Percentiles rank a stretch among this genome's conserved stretches.
phyloP scores from a whole-genome alignment of 2,329 filamentous ascomycete genomes.

The Cladosporium sp. region DNA sequence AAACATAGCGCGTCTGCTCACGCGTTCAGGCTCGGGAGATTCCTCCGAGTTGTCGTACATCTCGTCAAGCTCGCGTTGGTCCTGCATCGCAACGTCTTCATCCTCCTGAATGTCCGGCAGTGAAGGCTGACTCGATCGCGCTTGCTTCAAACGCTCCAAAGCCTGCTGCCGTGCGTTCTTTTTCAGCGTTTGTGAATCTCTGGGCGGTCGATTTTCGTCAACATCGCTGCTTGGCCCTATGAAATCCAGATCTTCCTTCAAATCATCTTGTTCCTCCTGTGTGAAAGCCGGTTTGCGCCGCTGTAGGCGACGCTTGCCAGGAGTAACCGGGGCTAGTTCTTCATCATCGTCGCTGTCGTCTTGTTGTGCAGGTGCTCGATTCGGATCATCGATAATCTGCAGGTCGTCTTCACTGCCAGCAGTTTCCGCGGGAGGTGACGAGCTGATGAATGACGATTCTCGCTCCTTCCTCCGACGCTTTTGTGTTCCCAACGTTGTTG shows the following conservation, averaged over 20 bases:
- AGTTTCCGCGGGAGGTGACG: constrained; percentile 19
- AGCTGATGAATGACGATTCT: constrained; percentile 20
- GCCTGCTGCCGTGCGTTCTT: constrained; percentile 36
- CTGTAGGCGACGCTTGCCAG: constrained; percentile 18
- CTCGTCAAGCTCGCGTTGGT: constrained; percentile 22
- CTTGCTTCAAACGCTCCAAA: constrained; percentile 38
- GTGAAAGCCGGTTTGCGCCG: constrained; percentile 19
- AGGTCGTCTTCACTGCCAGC: constrained; percentile 27
- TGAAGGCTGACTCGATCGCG: constrained; percentile 30
- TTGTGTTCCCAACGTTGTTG: constrained; percentile 23
- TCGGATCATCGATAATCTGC: constrained; percentile 16
- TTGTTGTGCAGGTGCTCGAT: background rate
- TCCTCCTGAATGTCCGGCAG: constrained; percentile 17
- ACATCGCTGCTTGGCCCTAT: constrained; percentile 30
- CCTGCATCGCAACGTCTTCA: constrained; percentile 19
- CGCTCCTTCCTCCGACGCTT: constrained; percentile 16
- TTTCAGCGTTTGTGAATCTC: constrained; percentile 24
- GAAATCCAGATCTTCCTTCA: constrained; percentile 42
- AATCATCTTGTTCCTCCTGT: constrained; percentile 34
- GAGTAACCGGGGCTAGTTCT: constrained; percentile 21
- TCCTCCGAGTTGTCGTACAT: constrained; percentile 23
- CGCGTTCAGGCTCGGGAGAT: constrained; percentile 26
- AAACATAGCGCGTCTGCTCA: constrained; percentile 38
- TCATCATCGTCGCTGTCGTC: constrained; percentile 16
- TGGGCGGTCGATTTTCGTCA: constrained; percentile 20